phyloP scores from a whole-genome alignment of 371 early-diverging fungal genomes.

The Fennellomyces sp. region DNA sequence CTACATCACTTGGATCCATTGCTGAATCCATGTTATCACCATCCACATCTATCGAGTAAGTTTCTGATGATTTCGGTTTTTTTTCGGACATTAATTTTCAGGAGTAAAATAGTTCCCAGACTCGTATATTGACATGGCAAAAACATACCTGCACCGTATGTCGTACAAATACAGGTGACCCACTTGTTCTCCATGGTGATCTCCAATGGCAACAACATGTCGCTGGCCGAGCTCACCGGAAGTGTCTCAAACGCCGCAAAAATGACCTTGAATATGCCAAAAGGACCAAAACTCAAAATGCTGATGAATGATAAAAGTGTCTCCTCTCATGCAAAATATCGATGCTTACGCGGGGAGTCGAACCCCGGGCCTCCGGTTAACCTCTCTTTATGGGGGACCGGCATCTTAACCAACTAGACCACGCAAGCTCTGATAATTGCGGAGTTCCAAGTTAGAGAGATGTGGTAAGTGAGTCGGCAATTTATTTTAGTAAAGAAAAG shows the following conservation, averaged over 20 bases:
- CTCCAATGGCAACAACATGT: conserved; percentile 71
- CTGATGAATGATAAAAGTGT: background rate
- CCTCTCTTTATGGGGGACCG: conserved; percentile 8
- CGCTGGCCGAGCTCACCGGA: conserved; percentile 64
- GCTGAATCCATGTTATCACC: conserved; percentile 42
- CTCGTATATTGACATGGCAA: conserved; percentile 62
- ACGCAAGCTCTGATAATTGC: conserved; percentile 5
- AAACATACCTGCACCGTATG: conserved; percentile 69
- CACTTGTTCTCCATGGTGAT: conserved; percentile 69
- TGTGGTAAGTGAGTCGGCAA: no score
- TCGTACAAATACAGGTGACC: conserved; percentile 39
- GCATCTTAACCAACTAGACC: conserved; percentile 6
- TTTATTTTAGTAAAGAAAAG: no score
- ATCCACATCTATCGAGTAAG: background rate
- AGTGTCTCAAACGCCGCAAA: conserved; percentile 34
- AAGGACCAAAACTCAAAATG: conserved; percentile 2
- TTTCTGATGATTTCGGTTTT: background rate
- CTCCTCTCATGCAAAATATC: background rate
- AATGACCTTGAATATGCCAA: background rate
- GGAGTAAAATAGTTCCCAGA: conserved; percentile 43
- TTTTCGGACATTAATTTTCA: no score
- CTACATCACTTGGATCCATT: conserved; percentile 28
- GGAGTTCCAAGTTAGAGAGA: no score
- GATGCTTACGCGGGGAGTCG: conserved; percentile 10
- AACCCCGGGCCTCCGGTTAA: conserved; percentile 7